Evolutionary conservation across 495 filamentous ascomycete species (phyloP), one percentile per base, ranked within the genome.

Genomic region (Trichoderma orchidacearum): DNA sequence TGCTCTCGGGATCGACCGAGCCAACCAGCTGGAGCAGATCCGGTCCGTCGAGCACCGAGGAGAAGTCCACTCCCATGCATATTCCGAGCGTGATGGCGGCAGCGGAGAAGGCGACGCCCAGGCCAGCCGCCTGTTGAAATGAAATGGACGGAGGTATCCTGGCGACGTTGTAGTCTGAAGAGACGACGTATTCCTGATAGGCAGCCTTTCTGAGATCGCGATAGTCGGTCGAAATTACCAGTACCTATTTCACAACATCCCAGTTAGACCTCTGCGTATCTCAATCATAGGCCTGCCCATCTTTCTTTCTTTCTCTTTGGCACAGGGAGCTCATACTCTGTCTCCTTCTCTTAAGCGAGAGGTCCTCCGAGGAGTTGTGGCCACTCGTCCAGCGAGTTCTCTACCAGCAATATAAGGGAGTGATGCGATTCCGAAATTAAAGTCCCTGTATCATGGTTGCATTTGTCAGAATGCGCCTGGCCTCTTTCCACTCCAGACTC

Each of bases 151-250:
- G 61, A 5, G 83, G 81, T 25, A 85, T 72, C 18, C 77, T 73
- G 5, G 80, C 82, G 0, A 77, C 78, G 62, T 87, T 86, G 68
- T 76, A 84, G 57, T 80, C 73, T 0, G 76, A 81, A 0, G 81
- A 74, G 9, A 86, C 72, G 25, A 79, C 75, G 62, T 85, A 86
- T 67, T 87, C 75, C 65, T 86, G 85, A 63, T 82, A 88, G 11
- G 82, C 77, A 0, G 82, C 79, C 66, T 85, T 85, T 27, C 84
- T 72, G 48, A 82, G 76, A 58, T 88, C 83, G 1, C 85, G 79
- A 62, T 86, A 87, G 66, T 88, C 84, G 29, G 83, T 88, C 5
- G 83, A 85, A 15, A 81, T 77, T 1, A 77, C 79, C 17, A 84
- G 71, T 4, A 86, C 68, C 67, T 72, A 51, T 8, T 34, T 8